Evolutionary conservation across 2,329 filamentous ascomycete species (phyloP).

Genomic region (Xylaria sp.): DNA sequence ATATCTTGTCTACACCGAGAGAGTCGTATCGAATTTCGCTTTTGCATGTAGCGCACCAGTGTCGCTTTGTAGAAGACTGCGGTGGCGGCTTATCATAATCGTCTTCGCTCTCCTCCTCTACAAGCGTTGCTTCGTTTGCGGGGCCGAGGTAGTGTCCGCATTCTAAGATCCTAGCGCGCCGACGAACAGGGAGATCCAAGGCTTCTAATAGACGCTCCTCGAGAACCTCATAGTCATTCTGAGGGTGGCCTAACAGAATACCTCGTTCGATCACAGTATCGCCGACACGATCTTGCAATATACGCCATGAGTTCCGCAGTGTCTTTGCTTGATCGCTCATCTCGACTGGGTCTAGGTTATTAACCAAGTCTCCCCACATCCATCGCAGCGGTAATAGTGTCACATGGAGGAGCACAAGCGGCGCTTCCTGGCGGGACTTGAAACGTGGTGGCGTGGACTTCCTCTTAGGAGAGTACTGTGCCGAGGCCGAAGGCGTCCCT

Average conservation of each 20-base stretch:
- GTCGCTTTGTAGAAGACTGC: slow-evolving; percentile 52
- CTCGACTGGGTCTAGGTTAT: slow-evolving; percentile 51
- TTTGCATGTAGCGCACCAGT: slow-evolving; percentile 69
- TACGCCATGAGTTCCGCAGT: slow-evolving; percentile 72
- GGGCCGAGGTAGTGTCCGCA: slow-evolving; percentile 81
- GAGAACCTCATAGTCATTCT: slow-evolving; percentile 82
- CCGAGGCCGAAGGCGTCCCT: slow-evolving; percentile 64
- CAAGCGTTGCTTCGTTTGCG: slow-evolving; percentile 60
- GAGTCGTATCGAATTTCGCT: slow-evolving; percentile 66
- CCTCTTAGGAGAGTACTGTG: slow-evolving; percentile 67
- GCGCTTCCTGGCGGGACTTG: slow-evolving; percentile 66
- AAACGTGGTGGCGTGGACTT: slow-evolving; percentile 67
- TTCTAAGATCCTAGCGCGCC: slow-evolving; percentile 75
- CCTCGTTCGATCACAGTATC: slow-evolving; percentile 80
- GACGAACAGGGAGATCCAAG: slow-evolving; percentile 73
- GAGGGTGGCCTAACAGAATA: slow-evolving; percentile 79
- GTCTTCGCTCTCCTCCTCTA: slow-evolving; percentile 61
- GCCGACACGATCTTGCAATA: slow-evolving; percentile 75
- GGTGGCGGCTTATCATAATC: slow-evolving; percentile 55
- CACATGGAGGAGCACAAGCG: slow-evolving; percentile 81
- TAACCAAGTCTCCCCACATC: slow-evolving; percentile 69
- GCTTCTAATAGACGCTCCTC: slow-evolving; percentile 82
- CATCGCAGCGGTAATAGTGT: slow-evolving; percentile 78
- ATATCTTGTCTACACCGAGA: slow-evolving; percentile 67
- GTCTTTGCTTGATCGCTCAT: slow-evolving; percentile 57